Evolutionary conservation across 257 asterid species (phyloP), one percentile per base, ranked within the genome.

Genomic region (Gynochthodes officinalis): DNA sequence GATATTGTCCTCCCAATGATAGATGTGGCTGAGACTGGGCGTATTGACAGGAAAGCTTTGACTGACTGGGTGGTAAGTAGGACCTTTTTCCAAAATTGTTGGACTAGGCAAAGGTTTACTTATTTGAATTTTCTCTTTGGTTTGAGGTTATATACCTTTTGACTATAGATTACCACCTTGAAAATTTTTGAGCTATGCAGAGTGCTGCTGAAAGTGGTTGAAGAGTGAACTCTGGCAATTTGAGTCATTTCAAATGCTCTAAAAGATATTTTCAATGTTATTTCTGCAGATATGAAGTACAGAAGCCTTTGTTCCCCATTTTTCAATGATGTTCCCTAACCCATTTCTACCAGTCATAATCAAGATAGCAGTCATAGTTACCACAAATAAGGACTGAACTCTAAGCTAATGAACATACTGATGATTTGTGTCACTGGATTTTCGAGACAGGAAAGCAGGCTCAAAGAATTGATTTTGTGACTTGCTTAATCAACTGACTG

Each of bases 1-100:
- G 97, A 93, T 64, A 37, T 86, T 25, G 91, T 90, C 43, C 80
- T 87, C 73, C 92, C 97, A 28, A 83, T 90, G 90, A 87, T 90
- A 63, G 91, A 85, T 69, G 84, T 82, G 73, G 84, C 87, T 21
- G 92, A 90, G 76, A 86, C 87, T 0, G 90, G 96, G 67, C 84
- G 72, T 54, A 89, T 91, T 50, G 91, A 89, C 70, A 69, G 85
- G 82, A 89, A 79, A 80, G 67, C 85, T 67, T 76, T 91, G 76
- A 89, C 84, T 3, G 92, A 89, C 37, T 91, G 97, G 96, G 87
- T 89, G 96, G 97, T 91, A 85, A 21, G 87, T 52, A 37, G 46
- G 19, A 59, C 3, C 46, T 18, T 49, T 69, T 32, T 27, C 23
- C 2, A 3, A 2, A 44, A 23, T 48, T 62, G 53, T 46, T 21